phyloP scores from a whole-genome alignment of 306 rosid genomes.

The Prunus campanulata region DNA sequence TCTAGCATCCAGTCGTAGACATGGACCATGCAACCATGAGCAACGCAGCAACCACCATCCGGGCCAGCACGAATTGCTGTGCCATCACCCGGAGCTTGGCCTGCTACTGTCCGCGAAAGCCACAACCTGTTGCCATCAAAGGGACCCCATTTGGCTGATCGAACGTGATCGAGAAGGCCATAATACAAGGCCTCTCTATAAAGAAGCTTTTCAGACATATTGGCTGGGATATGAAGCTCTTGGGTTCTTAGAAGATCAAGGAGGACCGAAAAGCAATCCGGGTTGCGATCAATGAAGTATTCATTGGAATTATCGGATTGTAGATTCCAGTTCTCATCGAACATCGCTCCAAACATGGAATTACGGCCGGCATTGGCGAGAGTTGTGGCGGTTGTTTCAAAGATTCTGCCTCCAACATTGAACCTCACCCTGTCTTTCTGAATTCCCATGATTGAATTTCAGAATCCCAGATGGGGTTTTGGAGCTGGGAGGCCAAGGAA shows the following conservation, averaged over 20 bases:
- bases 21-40: constrained; percentile 88
- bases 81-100: constrained; percentile 93
- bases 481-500: neutral
- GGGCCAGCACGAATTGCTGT: constrained; percentile 94
- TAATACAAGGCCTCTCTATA: constrained; percentile 79
- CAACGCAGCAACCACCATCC: constrained; percentile 89
- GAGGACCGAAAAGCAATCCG: constrained; percentile 76
- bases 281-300: constrained; percentile 87
- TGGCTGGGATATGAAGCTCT: constrained; percentile 51
- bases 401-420: constrained; percentile 89
- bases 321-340: constrained; percentile 75
- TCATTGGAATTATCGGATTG: constrained; percentile 27
- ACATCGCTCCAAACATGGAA: constrained; percentile 86
- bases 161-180: constrained; percentile 75
- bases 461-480: constrained; percentile 39
- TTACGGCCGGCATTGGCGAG: constrained; percentile 87
- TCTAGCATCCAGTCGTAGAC: constrained; percentile 94
- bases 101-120: constrained; percentile 48
- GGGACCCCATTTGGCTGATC: constrained; percentile 77
- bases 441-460: constrained; percentile 50
- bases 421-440: constrained; percentile 68
- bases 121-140: constrained; percentile 75
- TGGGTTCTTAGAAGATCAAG: constrained; percentile 84
- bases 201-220: constrained; percentile 66
- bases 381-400: constrained; percentile 86